Base-by-base conservation (phyloP, 495 filamentous ascomycete genomes). In the Daldinia childiae region DNA sequence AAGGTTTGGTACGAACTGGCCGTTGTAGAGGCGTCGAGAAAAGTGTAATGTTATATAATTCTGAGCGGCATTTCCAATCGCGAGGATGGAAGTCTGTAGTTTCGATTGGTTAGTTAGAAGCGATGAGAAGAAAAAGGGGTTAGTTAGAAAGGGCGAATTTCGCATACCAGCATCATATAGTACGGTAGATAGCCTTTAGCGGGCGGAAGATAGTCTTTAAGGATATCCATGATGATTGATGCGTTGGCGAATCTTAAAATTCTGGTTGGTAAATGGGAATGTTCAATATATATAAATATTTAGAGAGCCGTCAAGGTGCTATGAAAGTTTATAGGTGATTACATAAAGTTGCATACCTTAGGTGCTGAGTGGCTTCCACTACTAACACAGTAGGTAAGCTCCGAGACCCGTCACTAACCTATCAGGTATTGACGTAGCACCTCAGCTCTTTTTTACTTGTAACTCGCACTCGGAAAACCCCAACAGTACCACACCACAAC, bases 31-130 rank as follows among this genome's bases (percentile, higher is more conserved):
- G 73, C 91, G 89, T 1, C 86, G 85, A 9, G 93, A 93, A 79
- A 90, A 93, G 74, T 85, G 79, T 8, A 91, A 80, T 4, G 93
- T 95, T 19, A 78, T 58, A 82, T 94, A 95, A 77, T 91, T 87
- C 81, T 97, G 94, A 72, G 94, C 69, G 24, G 87, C 89, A 84
- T 98, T 98, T 73, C 85, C 89, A 56, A 93, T 81, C 63, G 95
- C 91, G 55, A 95, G 83, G 50, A 92, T 75, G 54, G 92, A 92
- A 72, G 95, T 84, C 92, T 95, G 54, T 0, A 30, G 14, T 30
- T 14, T 32, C 17, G 19, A 48, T 24, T 11, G 43, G 43, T 30
- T 57, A 38, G 45, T 64, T 60, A 66, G 59, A 50, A 12, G 9
- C 38, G 26, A 48, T 43, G n/a, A 41, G 56, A 55, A 38, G 21